Conservation (phyloP, 208 protist species). For the Angomonas ambiguus region DNA sequence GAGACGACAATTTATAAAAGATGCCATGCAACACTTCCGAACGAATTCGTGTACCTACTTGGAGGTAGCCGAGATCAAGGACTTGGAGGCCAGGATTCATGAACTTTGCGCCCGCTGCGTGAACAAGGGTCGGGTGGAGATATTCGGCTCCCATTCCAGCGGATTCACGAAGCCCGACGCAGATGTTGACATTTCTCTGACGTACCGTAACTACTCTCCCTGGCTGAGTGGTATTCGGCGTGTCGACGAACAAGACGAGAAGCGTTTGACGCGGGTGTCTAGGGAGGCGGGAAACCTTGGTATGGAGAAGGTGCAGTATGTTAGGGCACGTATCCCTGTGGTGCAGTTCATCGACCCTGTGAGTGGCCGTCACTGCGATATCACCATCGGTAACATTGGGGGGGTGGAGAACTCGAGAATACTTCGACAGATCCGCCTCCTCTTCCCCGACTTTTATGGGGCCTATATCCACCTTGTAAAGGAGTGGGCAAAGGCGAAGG, state of each 20-base stretch:
- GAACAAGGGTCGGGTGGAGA: conserved; percentile 79
- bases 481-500: conserved; percentile 78
- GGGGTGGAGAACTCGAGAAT: conserved; percentile 87
- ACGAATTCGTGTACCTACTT: conserved; percentile 17
- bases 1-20: conserved; percentile 52
- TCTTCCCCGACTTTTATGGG: conserved; percentile 81
- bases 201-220: conserved; percentile 83
- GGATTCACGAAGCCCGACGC: conserved; percentile 76
- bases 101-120: conserved; percentile 68
- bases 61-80: conserved; percentile 38
- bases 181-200: conserved; percentile 83
- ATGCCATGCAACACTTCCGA: conserved; percentile 77
- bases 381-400: conserved; percentile 86
- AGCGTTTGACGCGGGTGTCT: conserved; percentile 66
- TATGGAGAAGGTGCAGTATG: conserved; percentile 79
- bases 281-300: conserved; percentile 64
- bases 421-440: conserved; percentile 48
- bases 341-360: conserved; percentile 77
- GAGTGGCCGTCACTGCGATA: conserved; percentile 73
- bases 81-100: conserved; percentile 56
- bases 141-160: conserved; percentile 82
- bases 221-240: conserved; percentile 65
- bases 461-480: conserved; percentile 86
- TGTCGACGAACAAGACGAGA: conserved; percentile 63
- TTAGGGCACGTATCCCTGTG: conserved; percentile 79